Base-by-base conservation (phyloP, 805 yeast species). In the Lipomyces starkeyi region DNA sequence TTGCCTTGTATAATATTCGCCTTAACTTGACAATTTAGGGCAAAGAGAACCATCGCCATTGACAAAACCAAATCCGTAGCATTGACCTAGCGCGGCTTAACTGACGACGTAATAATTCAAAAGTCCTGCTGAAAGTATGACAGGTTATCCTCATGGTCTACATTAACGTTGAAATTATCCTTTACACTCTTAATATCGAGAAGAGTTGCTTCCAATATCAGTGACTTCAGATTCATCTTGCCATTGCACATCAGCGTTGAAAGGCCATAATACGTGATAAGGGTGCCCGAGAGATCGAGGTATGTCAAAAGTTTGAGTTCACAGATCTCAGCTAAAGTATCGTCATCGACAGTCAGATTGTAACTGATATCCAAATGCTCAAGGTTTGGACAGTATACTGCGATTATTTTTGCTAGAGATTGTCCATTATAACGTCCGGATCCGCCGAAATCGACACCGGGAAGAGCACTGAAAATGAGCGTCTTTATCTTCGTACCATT, bases 301-400 rank as follows among this genome's bases (percentile, higher is more conserved):
- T 43, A 43, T 43, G n/a, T 43, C 49, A 43, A 43, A 43, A n/a
- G 22, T 43, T 43, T 43, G 20, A 43, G 49, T 43, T 43, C 49
- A 8, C 49, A 43, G 49, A 43, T 22, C 20, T 43, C 49, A 43
- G 49, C 49, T n/a, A 43, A 17, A n/a, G 49, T 8, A 7, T 43
- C 49, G 49, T 43, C 49, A 43, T 43, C 11, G 22, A 43, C 49
- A n/a, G 49, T 43, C 49, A n/a, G 22, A n/a, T 43, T 43, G 49
- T 43, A 43, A 43, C 49, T 43, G 49, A 43, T 17, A 43, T 43
- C 49, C 22, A 43, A 25, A 43, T 43, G 49, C 20, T 43, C 49
- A n/a, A 43, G 49, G 7, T 43, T 43, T 8, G 49, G 49, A n/a
- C 22, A 43, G 49, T 17, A n/a, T n/a, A 43, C 22, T 43, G 49